Base-by-base conservation (phyloP, 768 basidiomycete species). In the Brasilioporus rufonigricans region DNA sequence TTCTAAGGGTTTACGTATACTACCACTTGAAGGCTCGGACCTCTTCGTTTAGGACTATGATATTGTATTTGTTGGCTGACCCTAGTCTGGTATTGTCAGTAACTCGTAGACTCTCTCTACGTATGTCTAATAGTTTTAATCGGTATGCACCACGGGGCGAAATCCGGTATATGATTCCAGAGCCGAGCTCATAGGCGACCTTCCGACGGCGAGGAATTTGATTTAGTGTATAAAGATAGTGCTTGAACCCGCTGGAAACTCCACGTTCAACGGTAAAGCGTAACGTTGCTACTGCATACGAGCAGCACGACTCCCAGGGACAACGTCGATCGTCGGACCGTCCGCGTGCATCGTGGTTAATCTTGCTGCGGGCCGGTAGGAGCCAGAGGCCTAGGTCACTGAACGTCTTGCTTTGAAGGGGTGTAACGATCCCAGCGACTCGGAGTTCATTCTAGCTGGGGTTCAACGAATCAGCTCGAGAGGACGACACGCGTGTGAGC, bases 321-420 rank as follows among this genome's bases (percentile, higher is more conserved):
- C 24, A 36, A 44, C 49, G 57, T 58, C 58, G 52, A 62, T 59
- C 61, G 44, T 16, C 51, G 33, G 21, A n/a, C n/a, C n/a, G n/a
- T n/a, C 49, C 57, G 56, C 55, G 58, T 63, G 56, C 51, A 66
- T 59, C 52, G 58, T 68, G 58, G 66, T 68, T 63, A 68, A 65
- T 66, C 66, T 56, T 41, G 56, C 48, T 31, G 33, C 26, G 36
- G 27, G n/a, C 31, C 12, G 43, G 48, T 39, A 47, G 59, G 52
- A 44, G 40, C 16, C 41, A 14, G 24, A 41, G 52, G 40, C 33
- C 19, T 19, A 33, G 39, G 36, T 40, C 33, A 39, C 21, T 39
- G 40, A 48, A 53, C 4, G 24, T 45, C 13, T 48, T 29, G 33
- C 44, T 18, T 33, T 47, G 54, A 52, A 27, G 43, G n/a, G 32